phyloP scores from a whole-genome alignment of 768 basidiomycete species.

The Kwoniella sp. region DNA sequence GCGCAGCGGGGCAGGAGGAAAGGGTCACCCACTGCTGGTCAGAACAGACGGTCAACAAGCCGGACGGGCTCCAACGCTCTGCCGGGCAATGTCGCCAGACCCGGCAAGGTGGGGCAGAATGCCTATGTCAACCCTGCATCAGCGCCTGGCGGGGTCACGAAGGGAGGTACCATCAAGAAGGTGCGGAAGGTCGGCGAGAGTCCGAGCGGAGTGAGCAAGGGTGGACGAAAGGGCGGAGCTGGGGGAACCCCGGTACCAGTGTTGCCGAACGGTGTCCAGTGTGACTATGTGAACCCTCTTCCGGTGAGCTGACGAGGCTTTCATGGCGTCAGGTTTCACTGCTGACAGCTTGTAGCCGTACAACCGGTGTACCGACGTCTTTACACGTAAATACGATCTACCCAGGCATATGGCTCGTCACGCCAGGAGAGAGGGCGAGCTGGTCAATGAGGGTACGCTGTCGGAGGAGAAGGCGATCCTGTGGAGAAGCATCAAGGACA shows the following conservation, averaged over 20 bases:
- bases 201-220: slow-evolving; percentile 12
- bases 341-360: slow-evolving; percentile 30
- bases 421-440: slow-evolving; percentile 41
- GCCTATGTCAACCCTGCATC: slow-evolving; percentile 1
- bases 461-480: slow-evolving; percentile 38
- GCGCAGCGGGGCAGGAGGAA: too few species aligned
- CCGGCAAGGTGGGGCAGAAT: background rate
- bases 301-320: too few species aligned
- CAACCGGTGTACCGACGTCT: slow-evolving; percentile 42
- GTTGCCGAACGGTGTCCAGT: slow-evolving; percentile 30
- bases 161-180: slow-evolving; percentile 19
- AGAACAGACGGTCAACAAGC: too few species aligned
- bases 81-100: too few species aligned
- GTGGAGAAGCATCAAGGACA: slow-evolving; percentile 44
- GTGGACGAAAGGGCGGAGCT: slow-evolving; percentile 7
- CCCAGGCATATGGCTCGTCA: slow-evolving; percentile 46
- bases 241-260: background rate
- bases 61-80: background rate
- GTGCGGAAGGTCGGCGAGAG: slow-evolving; percentile 16
- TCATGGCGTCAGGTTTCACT: too few species aligned
- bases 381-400: slow-evolving; percentile 45
- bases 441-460: slow-evolving; percentile 40
- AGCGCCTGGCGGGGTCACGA: slow-evolving; percentile 15
- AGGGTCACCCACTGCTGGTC: too few species aligned
- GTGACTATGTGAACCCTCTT: slow-evolving; percentile 41